Conservation (phyloP, 2,329 filamentous ascomycete genomes). For the Colletotrichum coccodes region DNA sequence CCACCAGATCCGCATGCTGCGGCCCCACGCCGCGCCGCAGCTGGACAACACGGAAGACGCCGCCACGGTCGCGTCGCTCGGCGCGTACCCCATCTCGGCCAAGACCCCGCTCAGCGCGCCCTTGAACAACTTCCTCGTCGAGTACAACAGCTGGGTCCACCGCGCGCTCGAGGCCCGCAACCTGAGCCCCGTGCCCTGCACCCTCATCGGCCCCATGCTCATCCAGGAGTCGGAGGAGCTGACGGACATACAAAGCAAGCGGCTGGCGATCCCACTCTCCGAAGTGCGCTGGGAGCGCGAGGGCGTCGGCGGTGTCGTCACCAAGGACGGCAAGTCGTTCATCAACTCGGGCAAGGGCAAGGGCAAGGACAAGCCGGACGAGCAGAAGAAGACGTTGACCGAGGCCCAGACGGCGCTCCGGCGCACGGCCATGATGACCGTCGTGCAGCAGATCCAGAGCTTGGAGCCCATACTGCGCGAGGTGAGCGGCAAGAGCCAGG, state of each 20-base stretch:
- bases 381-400: conserved; percentile 64
- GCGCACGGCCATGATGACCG: conserved; percentile 81
- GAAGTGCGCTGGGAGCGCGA: conserved; percentile 90
- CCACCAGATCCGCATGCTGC: conserved; percentile 82
- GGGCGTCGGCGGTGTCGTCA: conserved; percentile 71
- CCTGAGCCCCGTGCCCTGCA: conserved; percentile 81
- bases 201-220: conserved; percentile 78
- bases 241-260: conserved; percentile 74
- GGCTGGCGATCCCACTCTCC: conserved; percentile 87
- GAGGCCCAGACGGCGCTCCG: conserved; percentile 78
- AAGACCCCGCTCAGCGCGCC: conserved; percentile 85
- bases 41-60: conserved; percentile 6
- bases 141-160: conserved; percentile 86
- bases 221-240: conserved; percentile 83
- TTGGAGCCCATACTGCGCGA: conserved; percentile 86
- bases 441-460: conserved; percentile 85
- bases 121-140: conserved; percentile 82
- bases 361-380: conserved; percentile 45
- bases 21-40: conserved; percentile 77
- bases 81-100: conserved; percentile 83
- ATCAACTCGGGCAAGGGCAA: conserved; percentile 62
- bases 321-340: conserved; percentile 69
- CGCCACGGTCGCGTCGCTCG: conserved; percentile 70
- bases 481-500: conserved; percentile 84
- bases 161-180: conserved; percentile 79